Conservation (phyloP, 345 rosid genomes). For the Dovyalis caffra region DNA sequence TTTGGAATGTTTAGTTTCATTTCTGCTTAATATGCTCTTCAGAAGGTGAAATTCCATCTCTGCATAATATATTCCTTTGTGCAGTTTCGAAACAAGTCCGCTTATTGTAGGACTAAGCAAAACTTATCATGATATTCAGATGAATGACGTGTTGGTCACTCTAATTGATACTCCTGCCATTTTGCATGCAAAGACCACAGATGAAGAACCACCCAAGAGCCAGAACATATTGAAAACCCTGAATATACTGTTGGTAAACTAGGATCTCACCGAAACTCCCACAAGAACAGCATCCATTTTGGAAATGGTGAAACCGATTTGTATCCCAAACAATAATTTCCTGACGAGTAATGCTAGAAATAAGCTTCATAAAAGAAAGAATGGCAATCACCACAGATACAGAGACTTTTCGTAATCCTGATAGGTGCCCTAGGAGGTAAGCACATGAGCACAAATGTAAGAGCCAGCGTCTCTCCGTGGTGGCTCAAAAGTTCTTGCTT, state of each 20-base stretch:
- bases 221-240: neutral
- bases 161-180: neutral
- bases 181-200: neutral
- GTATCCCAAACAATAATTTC: constrained; percentile 64
- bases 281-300: constrained; percentile 61
- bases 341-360: constrained; percentile 45
- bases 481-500: constrained; percentile 60
- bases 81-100: too few species aligned
- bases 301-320: constrained; percentile 70
- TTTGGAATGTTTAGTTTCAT: too few species aligned
- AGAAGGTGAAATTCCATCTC: neutral
- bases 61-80: neutral
- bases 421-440: constrained; percentile 41
- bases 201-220: neutral
- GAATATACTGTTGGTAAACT: neutral
- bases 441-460: constrained; percentile 56
- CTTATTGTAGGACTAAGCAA: neutral
- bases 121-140: neutral
- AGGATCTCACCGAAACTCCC: constrained; percentile 59
- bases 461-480: constrained; percentile 74
- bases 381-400: constrained; percentile 83
- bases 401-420: constrained; percentile 71
- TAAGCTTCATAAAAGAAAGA: constrained; percentile 70
- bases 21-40: too few species aligned
- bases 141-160: neutral